Conservation (phyloP, 164 flowering plant species). For the Cinnamomum micranthum region DNA sequence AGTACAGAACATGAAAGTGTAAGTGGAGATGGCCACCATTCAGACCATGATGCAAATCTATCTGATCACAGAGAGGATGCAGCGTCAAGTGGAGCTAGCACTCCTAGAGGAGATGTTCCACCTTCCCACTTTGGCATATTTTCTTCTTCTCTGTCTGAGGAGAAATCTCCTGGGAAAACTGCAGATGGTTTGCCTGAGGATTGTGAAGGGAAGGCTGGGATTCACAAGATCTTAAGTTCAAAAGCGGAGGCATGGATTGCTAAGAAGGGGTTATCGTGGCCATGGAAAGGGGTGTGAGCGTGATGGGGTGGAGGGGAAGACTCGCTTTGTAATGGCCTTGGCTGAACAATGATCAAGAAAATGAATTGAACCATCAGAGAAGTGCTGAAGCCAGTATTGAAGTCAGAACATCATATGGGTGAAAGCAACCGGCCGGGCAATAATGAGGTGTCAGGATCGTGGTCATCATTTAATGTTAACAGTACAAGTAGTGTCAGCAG, state of each 20-base stretch:
- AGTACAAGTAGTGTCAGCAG: slow-evolving; percentile 92
- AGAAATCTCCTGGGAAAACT: slow-evolving; percentile 35
- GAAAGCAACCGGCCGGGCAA: slow-evolving; percentile 41
- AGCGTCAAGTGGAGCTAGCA: slow-evolving; percentile 86
- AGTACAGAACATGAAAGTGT: slow-evolving; percentile 47
- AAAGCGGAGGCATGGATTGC: slow-evolving; percentile 90
- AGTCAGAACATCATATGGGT: slow-evolving; percentile 37
- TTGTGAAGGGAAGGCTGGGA: slow-evolving; percentile 57
- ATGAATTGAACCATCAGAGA: slow-evolving; percentile 36
- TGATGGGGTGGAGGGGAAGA: slow-evolving; percentile 46
- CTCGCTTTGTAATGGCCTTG: slow-evolving; percentile 57
- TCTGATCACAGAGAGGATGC: slow-evolving; percentile 80
- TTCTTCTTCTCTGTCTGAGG: slow-evolving; percentile 38
- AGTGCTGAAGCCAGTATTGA: slow-evolving; percentile 26
- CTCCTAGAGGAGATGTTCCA: slow-evolving; percentile 68
- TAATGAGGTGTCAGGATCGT: slow-evolving; percentile 75
- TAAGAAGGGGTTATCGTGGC: slow-evolving; percentile 75
- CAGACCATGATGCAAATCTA: slow-evolving; percentile 58
- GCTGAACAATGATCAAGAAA: slow-evolving; percentile 55
- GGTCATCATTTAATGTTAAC: slow-evolving; percentile 78
- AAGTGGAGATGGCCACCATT: slow-evolving; percentile 56
- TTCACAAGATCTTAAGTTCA: slow-evolving; percentile 64
- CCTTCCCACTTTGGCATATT: slow-evolving; percentile 46
- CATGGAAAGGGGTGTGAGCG: slow-evolving; percentile 78
- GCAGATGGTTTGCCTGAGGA: slow-evolving; percentile 58